A percentile compares a stretch with the other conserved stretches of the same genome.
Evolutionary conservation across 768 basidiomycete genomes (phyloP).

Genomic region (Kondoa subrosea): DNA sequence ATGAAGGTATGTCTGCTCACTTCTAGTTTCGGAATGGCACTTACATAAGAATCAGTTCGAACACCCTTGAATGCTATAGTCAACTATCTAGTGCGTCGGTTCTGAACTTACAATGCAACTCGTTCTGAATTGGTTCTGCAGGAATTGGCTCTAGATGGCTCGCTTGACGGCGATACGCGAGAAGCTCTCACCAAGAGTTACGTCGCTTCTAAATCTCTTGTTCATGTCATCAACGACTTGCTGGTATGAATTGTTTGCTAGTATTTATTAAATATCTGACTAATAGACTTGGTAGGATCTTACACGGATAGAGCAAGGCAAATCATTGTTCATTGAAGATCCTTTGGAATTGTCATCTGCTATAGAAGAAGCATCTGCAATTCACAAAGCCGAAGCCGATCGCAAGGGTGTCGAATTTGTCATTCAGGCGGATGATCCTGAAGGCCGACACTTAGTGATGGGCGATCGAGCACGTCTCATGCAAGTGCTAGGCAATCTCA

Average conservation of each 20-base stretch:
- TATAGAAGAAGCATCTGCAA: constrained; percentile 46
- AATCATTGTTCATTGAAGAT: constrained; percentile 58
- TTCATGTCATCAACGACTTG: constrained; percentile 71
- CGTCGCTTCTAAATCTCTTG: constrained; percentile 55
- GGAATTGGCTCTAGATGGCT: constrained; percentile 62
- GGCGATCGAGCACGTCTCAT: constrained; percentile 49
- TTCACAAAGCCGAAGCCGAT: constrained; percentile 51
- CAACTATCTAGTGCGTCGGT: constrained; percentile 67
- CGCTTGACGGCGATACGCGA: constrained; percentile 53
- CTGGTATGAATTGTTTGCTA: constrained; percentile 31
- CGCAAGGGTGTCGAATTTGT: constrained; percentile 47
- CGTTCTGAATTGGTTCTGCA: too few species aligned
- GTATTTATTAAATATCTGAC: background rate
- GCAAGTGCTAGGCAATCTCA: constrained; percentile 52
- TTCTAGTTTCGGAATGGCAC: background rate
- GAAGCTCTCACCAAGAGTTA: constrained; percentile 57
- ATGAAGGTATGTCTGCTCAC: constrained; percentile 44
- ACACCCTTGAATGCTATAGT: constrained; percentile 70
- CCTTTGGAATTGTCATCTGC: constrained; percentile 50
- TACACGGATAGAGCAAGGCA: constrained; percentile 56
- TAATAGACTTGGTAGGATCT: constrained; percentile 37
- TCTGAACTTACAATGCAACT: too few species aligned
- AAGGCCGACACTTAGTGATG: constrained; percentile 46
- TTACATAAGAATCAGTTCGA: constrained; percentile 38
- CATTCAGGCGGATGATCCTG: constrained; percentile 38